Conservation (phyloP, 108 stramenopile genomes). For the Fragilaria crotonensis region DNA sequence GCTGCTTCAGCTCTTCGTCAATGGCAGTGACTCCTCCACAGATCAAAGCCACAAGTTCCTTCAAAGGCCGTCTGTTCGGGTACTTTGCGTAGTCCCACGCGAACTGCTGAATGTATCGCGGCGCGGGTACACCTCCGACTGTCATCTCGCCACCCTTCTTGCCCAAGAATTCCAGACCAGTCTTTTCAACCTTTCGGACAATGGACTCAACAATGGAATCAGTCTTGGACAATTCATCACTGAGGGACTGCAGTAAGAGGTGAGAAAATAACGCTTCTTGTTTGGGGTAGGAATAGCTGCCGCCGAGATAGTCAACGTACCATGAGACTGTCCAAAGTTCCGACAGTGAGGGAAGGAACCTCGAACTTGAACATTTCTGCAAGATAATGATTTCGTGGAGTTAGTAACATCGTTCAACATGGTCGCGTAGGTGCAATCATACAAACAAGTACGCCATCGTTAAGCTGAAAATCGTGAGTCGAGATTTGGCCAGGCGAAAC, state of each 20-base stretch:
- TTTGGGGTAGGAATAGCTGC: conserved; percentile 3
- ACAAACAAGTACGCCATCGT: no score
- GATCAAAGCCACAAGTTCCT: conserved; percentile 79
- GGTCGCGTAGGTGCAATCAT: no score
- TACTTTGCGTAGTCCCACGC: conserved; percentile 94
- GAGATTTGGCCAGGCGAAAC: no score
- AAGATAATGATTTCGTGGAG: neutral
- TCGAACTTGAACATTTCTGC: conserved; percentile 91
- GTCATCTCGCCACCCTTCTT: conserved; percentile 55
- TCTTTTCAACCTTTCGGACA: conserved; percentile 87
- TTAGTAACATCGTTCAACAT: neutral
- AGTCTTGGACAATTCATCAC: conserved; percentile 83
- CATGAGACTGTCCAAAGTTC: conserved; percentile 88
- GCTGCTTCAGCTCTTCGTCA: conserved; percentile 88
- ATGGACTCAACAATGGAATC: conserved; percentile 76
- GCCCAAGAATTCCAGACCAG: conserved; percentile 61
- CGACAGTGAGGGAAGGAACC: conserved; percentile 89
- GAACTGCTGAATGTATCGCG: conserved; percentile 85
- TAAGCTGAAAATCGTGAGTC: no score
- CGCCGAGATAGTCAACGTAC: conserved; percentile 11
- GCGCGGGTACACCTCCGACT: conserved; percentile 78
- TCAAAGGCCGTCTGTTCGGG: conserved; percentile 80
- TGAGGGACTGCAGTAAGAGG: conserved; percentile 32
- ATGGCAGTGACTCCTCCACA: conserved; percentile 68
- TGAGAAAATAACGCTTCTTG: no score